A percentile compares a stretch with the other conserved stretches of the same genome.
These are phyloP conservation scores for Termitomyces titanicus DNA, from an alignment of 768 basidiomycete genomes.

Conservation along the genomic window DNA sequence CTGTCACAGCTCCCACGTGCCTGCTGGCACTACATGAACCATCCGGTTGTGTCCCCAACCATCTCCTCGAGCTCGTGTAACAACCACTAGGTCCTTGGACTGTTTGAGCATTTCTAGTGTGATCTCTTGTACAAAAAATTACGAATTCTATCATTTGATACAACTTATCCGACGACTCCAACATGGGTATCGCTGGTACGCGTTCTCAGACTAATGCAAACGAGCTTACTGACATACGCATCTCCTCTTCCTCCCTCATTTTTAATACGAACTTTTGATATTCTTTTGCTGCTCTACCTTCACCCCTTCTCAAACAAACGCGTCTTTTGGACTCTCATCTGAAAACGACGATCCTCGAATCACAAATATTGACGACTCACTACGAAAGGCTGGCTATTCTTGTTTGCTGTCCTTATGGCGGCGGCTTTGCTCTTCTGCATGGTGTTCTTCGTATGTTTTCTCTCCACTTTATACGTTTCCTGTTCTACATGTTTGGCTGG, in stretches of 20 bases:
- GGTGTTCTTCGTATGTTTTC: conserved; percentile 92
- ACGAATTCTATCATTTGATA: conserved; percentile 4
- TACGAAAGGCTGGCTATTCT: conserved; percentile 85
- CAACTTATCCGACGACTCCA: conserved; percentile 19
- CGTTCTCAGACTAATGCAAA: conserved; percentile 12
- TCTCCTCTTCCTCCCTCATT: background rate
- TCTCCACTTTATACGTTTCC: background rate
- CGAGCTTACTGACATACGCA: conserved; percentile 10
- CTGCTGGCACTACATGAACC: conserved; percentile 13
- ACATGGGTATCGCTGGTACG: conserved; percentile 42
- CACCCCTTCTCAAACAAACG: background rate
- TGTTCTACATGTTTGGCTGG: background rate
- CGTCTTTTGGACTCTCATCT: background rate
- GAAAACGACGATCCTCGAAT: conserved; percentile 1
- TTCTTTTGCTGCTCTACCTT: background rate
- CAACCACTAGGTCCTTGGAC: conserved; percentile 1
- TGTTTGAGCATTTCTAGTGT: background rate
- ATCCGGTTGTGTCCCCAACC: conserved; percentile 2
- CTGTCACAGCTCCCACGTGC: conserved; percentile 15
- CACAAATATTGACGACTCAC: background rate
- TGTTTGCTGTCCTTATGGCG: conserved; percentile 93
- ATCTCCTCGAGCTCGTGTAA: conserved; percentile 2
- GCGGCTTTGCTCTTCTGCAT: conserved; percentile 95
- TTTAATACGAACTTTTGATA: background rate
- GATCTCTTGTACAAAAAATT: background rate